These are phyloP conservation scores for Puccinia brachypodii DNA, from an alignment of 1,284 basidiomycete species.

Conservation along the genomic window DNA sequence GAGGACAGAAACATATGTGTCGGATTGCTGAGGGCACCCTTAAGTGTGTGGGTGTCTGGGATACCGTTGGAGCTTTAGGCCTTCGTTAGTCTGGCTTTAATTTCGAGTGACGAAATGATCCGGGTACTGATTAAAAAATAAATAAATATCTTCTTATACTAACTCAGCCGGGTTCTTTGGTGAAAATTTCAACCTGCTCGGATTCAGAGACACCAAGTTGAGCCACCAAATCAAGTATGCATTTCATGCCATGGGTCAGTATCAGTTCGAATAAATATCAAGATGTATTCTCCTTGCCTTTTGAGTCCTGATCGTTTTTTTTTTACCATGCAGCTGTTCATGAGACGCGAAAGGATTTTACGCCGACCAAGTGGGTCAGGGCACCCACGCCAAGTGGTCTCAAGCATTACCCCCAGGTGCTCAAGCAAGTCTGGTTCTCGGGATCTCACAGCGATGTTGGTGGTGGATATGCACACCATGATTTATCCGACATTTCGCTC, in stretches of 20 bases:
- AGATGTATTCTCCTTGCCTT: background rate
- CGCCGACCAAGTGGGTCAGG: constrained; percentile 54
- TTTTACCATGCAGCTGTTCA: constrained; percentile 48
- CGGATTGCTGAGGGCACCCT: constrained; percentile 27
- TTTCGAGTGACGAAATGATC: background rate
- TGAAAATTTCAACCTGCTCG: constrained; percentile 50
- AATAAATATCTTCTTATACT: too few species aligned
- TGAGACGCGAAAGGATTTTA: constrained; percentile 55
- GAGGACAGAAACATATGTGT: constrained; percentile 17
- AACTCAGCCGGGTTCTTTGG: constrained; percentile 50
- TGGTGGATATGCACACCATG: constrained; percentile 54
- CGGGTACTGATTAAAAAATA: background rate
- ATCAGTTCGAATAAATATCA: background rate
- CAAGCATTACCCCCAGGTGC: constrained; percentile 50
- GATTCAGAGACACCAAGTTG: constrained; percentile 55
- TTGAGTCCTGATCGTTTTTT: background rate
- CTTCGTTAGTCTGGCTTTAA: constrained; percentile 34
- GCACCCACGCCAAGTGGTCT: constrained; percentile 31
- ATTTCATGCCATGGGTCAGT: constrained; percentile 53
- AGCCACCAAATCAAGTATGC: constrained; percentile 54
- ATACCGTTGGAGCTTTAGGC: constrained; percentile 44
- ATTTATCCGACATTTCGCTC: constrained; percentile 53
- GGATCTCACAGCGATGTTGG: constrained; percentile 55
- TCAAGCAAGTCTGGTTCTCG: constrained; percentile 56
- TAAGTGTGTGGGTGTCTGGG: constrained; percentile 44